phyloP scores from a whole-genome alignment of 2,329 filamentous ascomycete genomes.

The Trichoderma sp. region DNA sequence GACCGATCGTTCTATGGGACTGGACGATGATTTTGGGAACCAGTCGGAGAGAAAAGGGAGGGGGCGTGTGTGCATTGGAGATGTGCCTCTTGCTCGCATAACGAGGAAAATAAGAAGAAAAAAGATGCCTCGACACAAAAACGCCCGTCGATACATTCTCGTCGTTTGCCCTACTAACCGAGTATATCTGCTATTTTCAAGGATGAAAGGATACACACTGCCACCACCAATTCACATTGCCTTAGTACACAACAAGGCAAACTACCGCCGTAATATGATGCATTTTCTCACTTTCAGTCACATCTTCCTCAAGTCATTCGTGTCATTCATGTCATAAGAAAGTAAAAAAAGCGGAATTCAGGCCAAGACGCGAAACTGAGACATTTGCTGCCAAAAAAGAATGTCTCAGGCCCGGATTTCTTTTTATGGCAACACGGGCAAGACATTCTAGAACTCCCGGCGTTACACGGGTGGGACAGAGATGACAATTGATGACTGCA shows the following conservation, averaged over 20 bases:
- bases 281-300: not conserved
- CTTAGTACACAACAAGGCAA: not conserved
- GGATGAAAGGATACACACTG: not conserved
- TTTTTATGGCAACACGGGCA: not conserved
- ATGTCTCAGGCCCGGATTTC: not conserved
- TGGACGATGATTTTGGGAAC: not conserved
- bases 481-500: not conserved
- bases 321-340: not conserved
- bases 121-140: not conserved
- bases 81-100: not conserved
- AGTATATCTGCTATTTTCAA: not conserved
- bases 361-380: not conserved
- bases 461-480: not conserved
- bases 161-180: not conserved
- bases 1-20: not conserved
- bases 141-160: not conserved
- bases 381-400: not conserved
- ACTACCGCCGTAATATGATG: not conserved
- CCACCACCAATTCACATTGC: not conserved
- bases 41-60: not conserved
- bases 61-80: not conserved
- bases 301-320: not conserved
- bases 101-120: not conserved
- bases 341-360: not conserved
- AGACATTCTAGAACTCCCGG: slow-evolving; percentile 1